Evolutionary conservation across 495 filamentous ascomycete genomes (phyloP).

Genomic region (Hypomontagnella monticulosa): DNA sequence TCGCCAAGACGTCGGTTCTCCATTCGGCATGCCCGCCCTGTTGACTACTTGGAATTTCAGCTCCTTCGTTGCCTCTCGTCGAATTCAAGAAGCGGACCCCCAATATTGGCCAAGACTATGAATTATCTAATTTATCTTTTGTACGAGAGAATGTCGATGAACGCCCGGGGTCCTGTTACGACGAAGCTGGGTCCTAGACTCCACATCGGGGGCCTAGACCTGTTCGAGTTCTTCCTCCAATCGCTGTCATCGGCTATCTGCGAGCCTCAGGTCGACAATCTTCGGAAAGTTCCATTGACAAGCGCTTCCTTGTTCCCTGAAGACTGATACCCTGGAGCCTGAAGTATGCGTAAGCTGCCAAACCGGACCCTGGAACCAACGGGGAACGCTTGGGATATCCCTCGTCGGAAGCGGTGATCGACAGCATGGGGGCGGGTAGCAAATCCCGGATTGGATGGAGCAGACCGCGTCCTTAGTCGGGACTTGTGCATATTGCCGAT

Average conservation of each 20-base stretch:
- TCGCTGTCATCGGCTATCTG: slow-evolving; percentile 3
- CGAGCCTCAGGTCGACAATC: slow-evolving; percentile 9
- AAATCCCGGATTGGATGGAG: slow-evolving; percentile 32
- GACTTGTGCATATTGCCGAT: slow-evolving; percentile 8
- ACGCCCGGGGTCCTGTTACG: slow-evolving; percentile 5
- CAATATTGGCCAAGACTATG: too few relatives aligned
- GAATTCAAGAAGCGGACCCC: too few relatives aligned
- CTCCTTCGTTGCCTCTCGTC: too few relatives aligned
- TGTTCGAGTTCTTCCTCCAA: slow-evolving; percentile 10
- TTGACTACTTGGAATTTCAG: too few relatives aligned
- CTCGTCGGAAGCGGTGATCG: slow-evolving; percentile 27
- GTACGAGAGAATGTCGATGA: too few relatives aligned
- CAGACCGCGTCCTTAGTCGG: slow-evolving; percentile 29
- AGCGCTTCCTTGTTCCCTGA: slow-evolving; percentile 8
- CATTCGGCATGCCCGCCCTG: too few relatives aligned
- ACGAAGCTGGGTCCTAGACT: slow-evolving; percentile 10
- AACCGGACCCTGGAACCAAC: slow-evolving; percentile 7
- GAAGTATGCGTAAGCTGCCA: slow-evolving; percentile 1
- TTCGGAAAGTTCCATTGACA: slow-evolving; percentile 32
- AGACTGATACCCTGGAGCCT: slow-evolving; percentile 19
- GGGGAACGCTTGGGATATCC: slow-evolving; percentile 6
- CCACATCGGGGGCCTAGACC: slow-evolving; percentile 11
- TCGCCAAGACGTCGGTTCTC: too few relatives aligned
- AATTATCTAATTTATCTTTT: too few relatives aligned
- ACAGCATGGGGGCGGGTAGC: slow-evolving; percentile 26